Evolutionary conservation across 2,329 filamentous ascomycete species (phyloP), one percentile per base, ranked within the genome.

Genomic region (Zymoseptoria crescenta): DNA sequence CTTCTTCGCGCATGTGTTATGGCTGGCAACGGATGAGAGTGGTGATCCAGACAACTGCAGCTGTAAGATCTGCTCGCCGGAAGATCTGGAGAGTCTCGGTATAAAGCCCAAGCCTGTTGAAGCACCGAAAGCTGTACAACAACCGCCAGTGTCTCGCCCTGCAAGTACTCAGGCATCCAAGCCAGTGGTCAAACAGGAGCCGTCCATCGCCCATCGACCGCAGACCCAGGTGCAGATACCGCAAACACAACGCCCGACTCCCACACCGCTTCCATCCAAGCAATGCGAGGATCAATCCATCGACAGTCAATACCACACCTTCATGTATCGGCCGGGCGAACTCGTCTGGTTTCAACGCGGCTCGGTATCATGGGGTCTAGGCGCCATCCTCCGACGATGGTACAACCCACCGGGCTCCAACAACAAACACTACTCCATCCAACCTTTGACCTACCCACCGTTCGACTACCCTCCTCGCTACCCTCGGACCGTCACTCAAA

Each of bases 1-100:
- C 62, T 85, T 85, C 73, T 83, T 83, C 61, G 81, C 80, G 2
- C 83, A 85, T 68, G 71, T 85, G 2, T 69, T 83, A 1, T 83
- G 82, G 81, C 77, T 85, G 1, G 74, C 73, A 52, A 80, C 78
- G 20, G 82, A 84, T 63, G 75, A 78, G 60, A 74, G 73, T 41
- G 79, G 77, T 50, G 80, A 84, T 62, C 74, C 74, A 52, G 74
- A 77, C 60, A 84, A 85, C 64, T 84, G 82, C 71, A 74, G 75
- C 19, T 84, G 82, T 74, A 82, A 81, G 68, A 73, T 83, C 55
- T 84, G 82, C 70, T 80, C 76, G 13, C 81, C 81, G 1, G 76
- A 81, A 61, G 80, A 81, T 59, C 66, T 77, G 4, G 69, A 82
- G 48, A 72, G 70, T 28, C 70, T 75, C 55, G 72, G 63, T n/a